Conservation (phyloP, 2,329 filamentous ascomycete species). For the Alternaria sp. region DNA sequence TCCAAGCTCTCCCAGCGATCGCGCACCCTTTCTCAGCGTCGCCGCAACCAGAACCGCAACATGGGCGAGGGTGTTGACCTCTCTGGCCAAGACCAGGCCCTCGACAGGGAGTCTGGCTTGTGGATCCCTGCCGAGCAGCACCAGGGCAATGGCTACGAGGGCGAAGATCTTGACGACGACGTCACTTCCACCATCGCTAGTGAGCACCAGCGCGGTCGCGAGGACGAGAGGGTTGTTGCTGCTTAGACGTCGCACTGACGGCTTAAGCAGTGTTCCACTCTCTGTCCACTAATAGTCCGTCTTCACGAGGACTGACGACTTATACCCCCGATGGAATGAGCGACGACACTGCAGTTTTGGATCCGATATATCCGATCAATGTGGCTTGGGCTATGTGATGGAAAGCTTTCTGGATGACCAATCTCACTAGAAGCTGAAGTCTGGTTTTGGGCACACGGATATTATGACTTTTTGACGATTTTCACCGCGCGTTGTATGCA, state of each 20-base stretch:
- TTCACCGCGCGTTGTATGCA: constrained; percentile 10
- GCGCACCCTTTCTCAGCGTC: constrained; percentile 84
- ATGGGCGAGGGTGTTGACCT: constrained; percentile 79
- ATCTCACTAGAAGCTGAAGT: neutral
- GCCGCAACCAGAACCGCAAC: constrained; percentile 67
- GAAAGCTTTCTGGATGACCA: neutral
- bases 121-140: constrained; percentile 82
- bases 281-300: constrained; percentile 31
- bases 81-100: constrained; percentile 79
- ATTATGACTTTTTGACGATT: constrained; percentile 11
- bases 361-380: constrained; percentile 7
- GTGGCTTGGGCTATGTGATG: constrained; percentile 17
- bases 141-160: constrained; percentile 66
- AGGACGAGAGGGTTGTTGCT: constrained; percentile 52
- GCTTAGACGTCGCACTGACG: constrained; percentile 34
- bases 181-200: constrained; percentile 49
- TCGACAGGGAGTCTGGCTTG: constrained; percentile 76
- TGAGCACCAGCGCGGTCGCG: constrained; percentile 53
- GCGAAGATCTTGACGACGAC: constrained; percentile 67
- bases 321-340: constrained; percentile 44
- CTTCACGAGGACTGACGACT: constrained; percentile 31
- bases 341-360: constrained; percentile 15
- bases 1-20: constrained; percentile 87
- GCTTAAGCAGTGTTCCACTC: constrained; percentile 24
- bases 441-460: constrained; percentile 9